phyloP scores from a whole-genome alignment of 2,329 filamentous ascomycete species.

The Tothia fuscella region DNA sequence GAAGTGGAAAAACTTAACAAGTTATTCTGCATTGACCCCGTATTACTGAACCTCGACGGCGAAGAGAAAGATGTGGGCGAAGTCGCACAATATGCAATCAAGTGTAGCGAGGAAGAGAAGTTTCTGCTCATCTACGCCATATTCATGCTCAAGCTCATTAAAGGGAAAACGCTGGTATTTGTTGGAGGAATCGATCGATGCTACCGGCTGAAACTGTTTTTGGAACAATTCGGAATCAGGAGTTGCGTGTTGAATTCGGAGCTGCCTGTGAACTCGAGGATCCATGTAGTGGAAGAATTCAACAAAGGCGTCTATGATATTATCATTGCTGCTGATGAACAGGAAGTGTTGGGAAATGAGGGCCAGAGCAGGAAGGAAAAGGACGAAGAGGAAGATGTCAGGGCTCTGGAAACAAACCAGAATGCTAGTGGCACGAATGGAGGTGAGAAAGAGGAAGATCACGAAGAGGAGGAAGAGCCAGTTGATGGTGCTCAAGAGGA shows the following conservation, averaged over 20 bases:
- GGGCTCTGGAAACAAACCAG: conserved; percentile 12
- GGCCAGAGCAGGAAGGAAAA: conserved; percentile 19
- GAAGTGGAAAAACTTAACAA: conserved; percentile 79
- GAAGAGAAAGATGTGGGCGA: conserved; percentile 64
- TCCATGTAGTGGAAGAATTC: conserved; percentile 95
- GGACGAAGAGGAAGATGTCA: conserved; percentile 20
- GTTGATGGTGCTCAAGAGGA: conserved; percentile 25
- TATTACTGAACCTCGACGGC: conserved; percentile 70
- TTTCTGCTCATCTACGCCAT: conserved; percentile 88
- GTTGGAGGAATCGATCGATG: conserved; percentile 80
- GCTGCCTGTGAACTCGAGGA: conserved; percentile 78
- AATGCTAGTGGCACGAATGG: conserved; percentile 1
- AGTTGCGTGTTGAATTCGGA: conserved; percentile 92
- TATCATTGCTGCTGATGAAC: conserved; percentile 90
- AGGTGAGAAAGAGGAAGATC: conserved; percentile 12
- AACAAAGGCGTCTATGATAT: conserved; percentile 96
- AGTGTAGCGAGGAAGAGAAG: conserved; percentile 94
- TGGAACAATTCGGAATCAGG: conserved; percentile 93
- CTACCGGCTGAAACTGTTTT: conserved; percentile 85
- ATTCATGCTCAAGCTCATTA: conserved; percentile 87
- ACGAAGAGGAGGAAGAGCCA: conserved; percentile 19
- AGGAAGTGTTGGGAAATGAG: conserved; percentile 60
- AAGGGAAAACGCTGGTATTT: conserved; percentile 79
- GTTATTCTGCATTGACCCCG: conserved; percentile 73
- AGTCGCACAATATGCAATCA: conserved; percentile 79